Evolutionary conservation across 345 rosid genomes (phyloP).

Genomic region (Melaleuca alternifolia): DNA sequence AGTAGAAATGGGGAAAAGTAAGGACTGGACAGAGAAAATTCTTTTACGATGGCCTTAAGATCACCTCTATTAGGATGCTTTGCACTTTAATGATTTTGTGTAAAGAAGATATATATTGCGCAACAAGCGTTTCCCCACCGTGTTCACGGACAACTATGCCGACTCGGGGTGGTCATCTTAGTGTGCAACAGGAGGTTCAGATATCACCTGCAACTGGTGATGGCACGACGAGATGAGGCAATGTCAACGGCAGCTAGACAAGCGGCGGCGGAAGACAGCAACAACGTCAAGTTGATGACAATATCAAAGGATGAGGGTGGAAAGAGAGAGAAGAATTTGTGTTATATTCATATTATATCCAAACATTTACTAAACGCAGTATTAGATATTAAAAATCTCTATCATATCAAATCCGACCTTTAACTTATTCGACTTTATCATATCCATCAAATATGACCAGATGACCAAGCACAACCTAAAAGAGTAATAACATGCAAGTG

Average conservation of each 20-base stretch:
- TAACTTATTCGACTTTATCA: neutral
- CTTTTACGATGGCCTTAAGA: neutral
- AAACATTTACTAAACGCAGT: neutral
- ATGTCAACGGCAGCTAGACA: neutral
- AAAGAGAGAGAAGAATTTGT: neutral
- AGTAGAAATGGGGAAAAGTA: neutral
- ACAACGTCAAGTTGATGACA: neutral
- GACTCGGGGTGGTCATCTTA: neutral
- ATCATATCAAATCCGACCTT: neutral
- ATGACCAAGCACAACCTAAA: neutral
- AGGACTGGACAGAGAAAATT: neutral
- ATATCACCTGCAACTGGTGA: neutral
- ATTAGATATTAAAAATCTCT: neutral
- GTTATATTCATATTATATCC: neutral
- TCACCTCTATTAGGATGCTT: neutral
- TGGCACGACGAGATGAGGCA: neutral
- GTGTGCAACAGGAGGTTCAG: neutral
- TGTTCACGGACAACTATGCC: neutral
- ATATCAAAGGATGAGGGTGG: fast-evolving
- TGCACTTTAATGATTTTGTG: neutral
- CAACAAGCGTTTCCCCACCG: neutral
- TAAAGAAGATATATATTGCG: neutral
- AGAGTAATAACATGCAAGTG: neutral
- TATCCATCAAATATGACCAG: neutral
- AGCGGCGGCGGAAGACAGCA: fast-evolving